phyloP scores from a whole-genome alignment of 2,329 filamentous ascomycete species.

The Plenodomus lindquistii region DNA sequence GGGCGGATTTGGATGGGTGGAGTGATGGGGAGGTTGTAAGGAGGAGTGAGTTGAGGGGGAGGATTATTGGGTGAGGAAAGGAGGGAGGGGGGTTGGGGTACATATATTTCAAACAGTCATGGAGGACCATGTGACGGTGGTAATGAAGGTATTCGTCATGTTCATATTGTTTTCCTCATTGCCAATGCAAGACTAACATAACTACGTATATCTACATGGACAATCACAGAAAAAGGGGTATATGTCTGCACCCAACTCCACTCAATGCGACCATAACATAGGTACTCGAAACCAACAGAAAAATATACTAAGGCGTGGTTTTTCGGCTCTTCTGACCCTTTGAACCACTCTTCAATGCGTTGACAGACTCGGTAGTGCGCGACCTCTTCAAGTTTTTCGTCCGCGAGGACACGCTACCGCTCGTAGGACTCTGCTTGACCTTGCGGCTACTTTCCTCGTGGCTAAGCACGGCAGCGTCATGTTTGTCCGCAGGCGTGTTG shows the following conservation, averaged over 20 bases:
- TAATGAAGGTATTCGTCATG: background rate
- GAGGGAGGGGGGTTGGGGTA: too few relatives aligned
- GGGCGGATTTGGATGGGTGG: constrained; percentile 14
- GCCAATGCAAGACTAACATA: background rate
- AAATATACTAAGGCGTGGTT: background rate
- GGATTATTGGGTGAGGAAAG: constrained; percentile 10
- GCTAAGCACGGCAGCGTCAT: background rate
- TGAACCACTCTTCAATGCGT: background rate
- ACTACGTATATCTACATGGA: background rate
- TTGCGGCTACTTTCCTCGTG: background rate
- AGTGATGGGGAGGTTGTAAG: constrained; percentile 11
- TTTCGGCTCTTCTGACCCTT: background rate
- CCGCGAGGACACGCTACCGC: constrained; percentile 2
- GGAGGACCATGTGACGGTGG: too few relatives aligned
- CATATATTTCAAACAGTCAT: too few relatives aligned
- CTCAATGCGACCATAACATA: background rate
- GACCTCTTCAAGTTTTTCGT: constrained; percentile 1
- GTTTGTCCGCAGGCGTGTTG: constrained; percentile 40
- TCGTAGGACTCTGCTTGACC: background rate
- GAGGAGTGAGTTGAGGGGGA: constrained; percentile 14
- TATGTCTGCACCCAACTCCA: background rate
- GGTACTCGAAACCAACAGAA: background rate
- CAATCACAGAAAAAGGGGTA: background rate
- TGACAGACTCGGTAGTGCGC: background rate
- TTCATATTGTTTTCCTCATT: background rate